Conservation (phyloP, 2,329 filamentous ascomycete species). For the Trichoderma semiorbis region DNA sequence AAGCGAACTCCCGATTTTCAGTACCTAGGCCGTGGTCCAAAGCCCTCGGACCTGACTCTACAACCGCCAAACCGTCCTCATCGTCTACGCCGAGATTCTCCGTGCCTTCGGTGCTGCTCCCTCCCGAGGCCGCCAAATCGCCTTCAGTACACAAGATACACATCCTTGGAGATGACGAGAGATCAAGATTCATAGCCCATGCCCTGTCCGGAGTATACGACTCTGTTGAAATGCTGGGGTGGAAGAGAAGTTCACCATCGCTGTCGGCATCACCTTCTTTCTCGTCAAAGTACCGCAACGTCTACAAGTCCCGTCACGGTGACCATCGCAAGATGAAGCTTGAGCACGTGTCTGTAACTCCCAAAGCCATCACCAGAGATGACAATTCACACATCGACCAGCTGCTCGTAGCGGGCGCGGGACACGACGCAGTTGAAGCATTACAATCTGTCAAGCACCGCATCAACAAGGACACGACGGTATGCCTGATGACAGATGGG, state of each 20-base stretch:
- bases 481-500: constrained; percentile 76
- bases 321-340: constrained; percentile 22
- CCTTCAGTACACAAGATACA: constrained; percentile 39
- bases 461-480: constrained; percentile 63
- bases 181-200: constrained; percentile 41
- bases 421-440: constrained; percentile 54
- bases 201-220: constrained; percentile 41
- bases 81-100: constrained; percentile 25
- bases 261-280: neutral
- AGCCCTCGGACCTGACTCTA: constrained; percentile 21
- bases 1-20: constrained; percentile 17
- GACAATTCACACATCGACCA: constrained; percentile 60
- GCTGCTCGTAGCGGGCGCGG: constrained; percentile 62
- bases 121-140: constrained; percentile 31
- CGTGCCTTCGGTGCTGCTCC: constrained; percentile 37
- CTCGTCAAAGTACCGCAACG: constrained; percentile 31
- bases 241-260: constrained; percentile 22
- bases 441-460: constrained; percentile 61
- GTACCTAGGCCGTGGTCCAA: constrained; percentile 25
- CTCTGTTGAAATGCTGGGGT: constrained; percentile 36
- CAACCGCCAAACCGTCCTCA: constrained; percentile 14
- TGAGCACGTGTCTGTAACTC: constrained; percentile 24
- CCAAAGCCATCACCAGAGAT: constrained; percentile 19
- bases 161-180: constrained; percentile 41
- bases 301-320: constrained; percentile 26